These are phyloP conservation scores for Craterostigma plantagineum DNA, from an alignment of 257 asterid genomes.

Conservation along the genomic window DNA sequence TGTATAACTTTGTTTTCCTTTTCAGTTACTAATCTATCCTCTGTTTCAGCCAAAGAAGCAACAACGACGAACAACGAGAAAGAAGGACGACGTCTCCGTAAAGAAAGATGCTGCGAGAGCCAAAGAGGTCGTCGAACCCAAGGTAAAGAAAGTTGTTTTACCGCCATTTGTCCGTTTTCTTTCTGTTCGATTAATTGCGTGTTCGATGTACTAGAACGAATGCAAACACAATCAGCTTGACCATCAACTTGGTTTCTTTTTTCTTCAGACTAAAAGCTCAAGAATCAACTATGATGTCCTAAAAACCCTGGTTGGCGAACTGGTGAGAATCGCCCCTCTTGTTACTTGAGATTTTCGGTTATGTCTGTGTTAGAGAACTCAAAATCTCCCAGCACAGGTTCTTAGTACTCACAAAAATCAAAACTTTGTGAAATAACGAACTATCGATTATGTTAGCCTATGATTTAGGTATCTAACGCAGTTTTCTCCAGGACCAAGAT, in stretches of 20 bases:
- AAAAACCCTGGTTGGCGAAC: conserved; percentile 17
- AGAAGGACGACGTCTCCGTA: conserved; percentile 12
- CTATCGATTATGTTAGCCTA: too few relatives aligned
- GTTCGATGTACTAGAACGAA: too few relatives aligned
- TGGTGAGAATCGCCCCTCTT: conserved; percentile 12
- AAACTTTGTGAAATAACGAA: too few relatives aligned
- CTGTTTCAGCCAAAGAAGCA: conserved; percentile 36
- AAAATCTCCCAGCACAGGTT: too few relatives aligned
- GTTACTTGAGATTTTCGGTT: too few relatives aligned
- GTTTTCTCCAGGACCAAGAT: too few relatives aligned
- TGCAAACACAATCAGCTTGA: background rate
- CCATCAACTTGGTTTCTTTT: background rate
- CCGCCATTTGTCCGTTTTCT: background rate
- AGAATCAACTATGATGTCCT: conserved; percentile 36
- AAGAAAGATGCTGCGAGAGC: conserved; percentile 21
- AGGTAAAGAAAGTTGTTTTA: conserved; percentile 12
- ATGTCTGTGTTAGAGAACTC: too few relatives aligned
- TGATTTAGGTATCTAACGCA: too few relatives aligned
- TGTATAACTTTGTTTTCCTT: conserved; percentile 6
- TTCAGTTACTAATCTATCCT: too few relatives aligned
- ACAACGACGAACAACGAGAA: conserved; percentile 15
- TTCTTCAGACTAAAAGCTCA: conserved; percentile 26
- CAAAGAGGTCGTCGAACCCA: conserved; percentile 15
- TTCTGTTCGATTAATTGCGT: background rate
- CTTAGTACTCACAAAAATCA: too few relatives aligned